phyloP scores from a whole-genome alignment of 345 rosid genomes.

The Populus alba region DNA sequence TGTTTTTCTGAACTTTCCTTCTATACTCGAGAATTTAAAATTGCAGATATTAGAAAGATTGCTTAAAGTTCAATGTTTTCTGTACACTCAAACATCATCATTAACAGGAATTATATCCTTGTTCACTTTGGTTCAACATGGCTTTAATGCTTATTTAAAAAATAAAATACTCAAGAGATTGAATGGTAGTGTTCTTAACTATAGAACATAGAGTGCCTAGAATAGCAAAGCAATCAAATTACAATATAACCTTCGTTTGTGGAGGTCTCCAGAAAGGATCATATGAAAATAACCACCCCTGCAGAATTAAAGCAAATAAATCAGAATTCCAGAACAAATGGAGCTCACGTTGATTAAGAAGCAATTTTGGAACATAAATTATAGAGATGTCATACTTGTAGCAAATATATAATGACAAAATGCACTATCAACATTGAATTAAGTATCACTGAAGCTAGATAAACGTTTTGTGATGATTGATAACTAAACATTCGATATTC shows the following conservation, averaged over 20 bases:
- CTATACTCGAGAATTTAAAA: not conserved
- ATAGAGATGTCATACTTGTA: too few species aligned
- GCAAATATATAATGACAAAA: not conserved
- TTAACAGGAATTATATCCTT: not conserved
- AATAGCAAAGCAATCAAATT: slow-evolving; percentile 7
- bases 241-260: slow-evolving; percentile 58
- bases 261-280: slow-evolving; percentile 82
- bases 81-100: not conserved
- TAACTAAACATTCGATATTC: slow-evolving; percentile 2
- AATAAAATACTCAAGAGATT: not conserved
- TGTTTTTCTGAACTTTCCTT: too few species aligned
- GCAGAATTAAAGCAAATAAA: slow-evolving; percentile 8
- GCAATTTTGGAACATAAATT: slow-evolving; percentile 1
- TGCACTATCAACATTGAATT: not conserved
- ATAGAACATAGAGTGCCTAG: not conserved
- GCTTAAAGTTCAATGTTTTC: not conserved
- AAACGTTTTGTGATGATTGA: not conserved
- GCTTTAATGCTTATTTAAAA: not conserved
- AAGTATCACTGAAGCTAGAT: not conserved
- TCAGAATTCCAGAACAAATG: slow-evolving; percentile 13
- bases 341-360: not conserved
- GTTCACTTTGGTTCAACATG: not conserved
- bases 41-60: not conserved
- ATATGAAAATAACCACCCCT: slow-evolving; percentile 79
- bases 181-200: not conserved